Conservation (phyloP, 495 filamentous ascomycete species). For the Wilcoxina mikolae region DNA sequence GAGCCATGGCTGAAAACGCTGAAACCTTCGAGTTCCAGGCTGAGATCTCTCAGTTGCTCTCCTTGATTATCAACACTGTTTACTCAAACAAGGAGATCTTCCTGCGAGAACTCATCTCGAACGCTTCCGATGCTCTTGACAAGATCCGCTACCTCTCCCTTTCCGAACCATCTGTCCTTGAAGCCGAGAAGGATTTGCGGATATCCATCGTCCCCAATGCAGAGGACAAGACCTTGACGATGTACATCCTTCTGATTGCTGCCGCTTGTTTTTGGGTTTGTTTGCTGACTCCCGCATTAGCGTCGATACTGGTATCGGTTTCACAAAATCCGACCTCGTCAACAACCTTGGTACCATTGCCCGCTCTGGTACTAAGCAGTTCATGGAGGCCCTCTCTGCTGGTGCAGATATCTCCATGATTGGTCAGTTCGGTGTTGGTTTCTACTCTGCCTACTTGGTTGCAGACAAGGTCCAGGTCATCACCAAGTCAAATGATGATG, state of each 20-base stretch:
- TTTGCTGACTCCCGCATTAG: conserved; percentile 10
- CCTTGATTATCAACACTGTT: conserved; percentile 99
- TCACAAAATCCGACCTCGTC: conserved; percentile 99
- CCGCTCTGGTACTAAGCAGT: conserved; percentile 98
- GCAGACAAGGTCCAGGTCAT: conserved; percentile 89
- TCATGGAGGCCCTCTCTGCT: conserved; percentile 97
- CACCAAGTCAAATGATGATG: conserved; percentile 98
- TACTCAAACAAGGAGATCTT: conserved; percentile 99
- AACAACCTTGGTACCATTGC: conserved; percentile 99
- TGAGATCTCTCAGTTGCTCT: conserved; percentile 99
- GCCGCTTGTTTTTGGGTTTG: background rate
- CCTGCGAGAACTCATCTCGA: conserved; percentile 93
- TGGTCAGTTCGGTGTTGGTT: conserved; percentile 99
- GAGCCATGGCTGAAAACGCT: conserved; percentile 41
- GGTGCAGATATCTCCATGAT: conserved; percentile 99
- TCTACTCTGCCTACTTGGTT: conserved; percentile 99
- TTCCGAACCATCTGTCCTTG: conserved; percentile 92
- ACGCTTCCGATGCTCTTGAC: conserved; percentile 95
- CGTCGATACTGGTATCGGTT: conserved; percentile 95
- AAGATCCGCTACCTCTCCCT: conserved; percentile 98
- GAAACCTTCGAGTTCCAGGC: conserved; percentile 99
- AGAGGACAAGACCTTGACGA: conserved; percentile 90
- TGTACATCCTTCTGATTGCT: conserved; percentile 32
- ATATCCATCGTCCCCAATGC: conserved; percentile 97
- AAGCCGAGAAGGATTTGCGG: conserved; percentile 87